Base-by-base conservation (phyloP, 2,329 filamentous ascomycete species). In the Paraphoma chrysanthemicola region DNA sequence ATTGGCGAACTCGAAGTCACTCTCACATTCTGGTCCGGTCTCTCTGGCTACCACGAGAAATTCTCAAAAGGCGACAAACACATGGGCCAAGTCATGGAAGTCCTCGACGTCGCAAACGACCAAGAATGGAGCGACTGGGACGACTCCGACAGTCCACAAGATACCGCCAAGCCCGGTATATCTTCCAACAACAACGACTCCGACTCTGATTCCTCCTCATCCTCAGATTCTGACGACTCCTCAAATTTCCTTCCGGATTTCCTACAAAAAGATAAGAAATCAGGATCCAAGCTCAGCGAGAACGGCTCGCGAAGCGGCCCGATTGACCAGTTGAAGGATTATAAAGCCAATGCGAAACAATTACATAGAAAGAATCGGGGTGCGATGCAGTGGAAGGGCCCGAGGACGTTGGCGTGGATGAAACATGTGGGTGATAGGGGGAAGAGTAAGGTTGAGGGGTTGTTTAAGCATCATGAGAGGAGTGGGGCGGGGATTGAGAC, bases 341-440 rank as follows among this genome's bases (percentile, higher is more conserved):
- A 76, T 52, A 75, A 73, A 41, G 53, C 63, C 8, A 62, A 69
- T 29, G 51, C 58, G 14, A 72, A 73, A 47, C 60, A 72, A 45
- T 47, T 76, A 36, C 72, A 75, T 54, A 47, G 71, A 1, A 88
- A 85, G 69, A 87, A 92, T 67, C 78, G 87, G 18, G 90, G 90
- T 0, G 70, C 90, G 41, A 92, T 92, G 90, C 90, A 92, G 76
- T 92, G 88, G 86, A 84, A 83, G 80, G 73, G 83, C 67, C 83
- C 81, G 17, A 80, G 80, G 71, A 86, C 75, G 51, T 76, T 79
- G 55, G 84, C 88, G 66, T 85, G 83, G 73, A 81, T 88, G 56
- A 85, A 86, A 67, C 84, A 86, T 39, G 85, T 86, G 53, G 81
- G 86, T 1, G 81, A 82, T 57, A 77, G 82, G 29, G 78, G 84